Evolutionary conservation across 2,329 filamentous ascomycete genomes (phyloP).

Genomic region (Fusarium humuli): DNA sequence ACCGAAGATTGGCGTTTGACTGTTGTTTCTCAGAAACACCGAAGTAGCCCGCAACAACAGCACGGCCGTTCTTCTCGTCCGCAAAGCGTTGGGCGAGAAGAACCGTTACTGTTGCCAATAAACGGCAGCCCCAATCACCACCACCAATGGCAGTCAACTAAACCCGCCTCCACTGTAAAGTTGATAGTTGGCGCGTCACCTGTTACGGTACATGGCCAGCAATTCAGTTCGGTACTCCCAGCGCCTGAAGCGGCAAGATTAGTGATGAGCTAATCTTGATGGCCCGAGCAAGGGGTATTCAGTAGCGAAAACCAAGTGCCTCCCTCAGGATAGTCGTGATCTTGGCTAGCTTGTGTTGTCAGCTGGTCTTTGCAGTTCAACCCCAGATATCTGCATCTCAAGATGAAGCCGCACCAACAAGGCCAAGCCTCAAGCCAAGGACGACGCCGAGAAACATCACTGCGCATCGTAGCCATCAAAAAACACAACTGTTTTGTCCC

Average conservation of each 20-base stretch:
- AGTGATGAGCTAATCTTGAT: slow-evolving; percentile 9
- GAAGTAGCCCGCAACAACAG: slow-evolving; percentile 13
- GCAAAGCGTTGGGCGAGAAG: slow-evolving; percentile 35
- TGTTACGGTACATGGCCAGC: slow-evolving; percentile 9
- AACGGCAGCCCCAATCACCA: slow-evolving; percentile 18
- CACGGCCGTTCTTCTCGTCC: slow-evolving; percentile 18
- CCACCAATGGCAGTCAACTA: slow-evolving; percentile 30
- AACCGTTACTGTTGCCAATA: slow-evolving; percentile 26
- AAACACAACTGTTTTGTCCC: slow-evolving; percentile 19
- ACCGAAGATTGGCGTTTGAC: slow-evolving; percentile 28
- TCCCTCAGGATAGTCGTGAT: slow-evolving; percentile 6
- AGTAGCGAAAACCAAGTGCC: slow-evolving; percentile 7
- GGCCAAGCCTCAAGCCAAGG: slow-evolving; percentile 1
- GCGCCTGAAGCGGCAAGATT: slow-evolving; percentile 26
- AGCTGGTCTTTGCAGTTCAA: slow-evolving; percentile 17
- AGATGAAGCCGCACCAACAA: slow-evolving; percentile 10
- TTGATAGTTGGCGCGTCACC: slow-evolving; percentile 20
- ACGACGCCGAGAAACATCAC: slow-evolving; percentile 16
- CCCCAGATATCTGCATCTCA: slow-evolving; percentile 15
- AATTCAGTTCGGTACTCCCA: slow-evolving; percentile 21
- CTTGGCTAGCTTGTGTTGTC: slow-evolving; percentile 9
- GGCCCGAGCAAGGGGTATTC: slow-evolving; percentile 4
- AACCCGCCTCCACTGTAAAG: slow-evolving; percentile 20
- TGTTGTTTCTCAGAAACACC: slow-evolving; percentile 27
- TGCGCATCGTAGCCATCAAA: slow-evolving; percentile 14